Evolutionary conservation across 1,284 basidiomycete species (phyloP).

Genomic region (Agroathelia rolfsii): DNA sequence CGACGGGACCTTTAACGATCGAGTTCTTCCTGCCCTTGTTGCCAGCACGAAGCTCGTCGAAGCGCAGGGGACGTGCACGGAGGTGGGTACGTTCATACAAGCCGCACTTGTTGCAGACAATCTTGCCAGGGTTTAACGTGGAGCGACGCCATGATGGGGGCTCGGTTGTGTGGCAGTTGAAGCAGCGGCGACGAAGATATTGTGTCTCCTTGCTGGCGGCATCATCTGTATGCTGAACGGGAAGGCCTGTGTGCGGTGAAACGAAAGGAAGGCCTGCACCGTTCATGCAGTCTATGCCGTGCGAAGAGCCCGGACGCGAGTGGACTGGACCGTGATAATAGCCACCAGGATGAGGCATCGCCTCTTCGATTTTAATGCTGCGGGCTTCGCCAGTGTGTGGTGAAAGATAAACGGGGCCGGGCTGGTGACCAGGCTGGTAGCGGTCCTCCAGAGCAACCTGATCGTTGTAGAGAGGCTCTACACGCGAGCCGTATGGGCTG

Average conservation of each 20-base stretch:
- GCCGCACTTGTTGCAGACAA: constrained; percentile 85
- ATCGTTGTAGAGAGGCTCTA: constrained; percentile 30
- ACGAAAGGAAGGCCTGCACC: constrained; percentile 29
- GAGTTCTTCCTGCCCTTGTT: constrained; percentile 60
- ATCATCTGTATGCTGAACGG: constrained; percentile 78
- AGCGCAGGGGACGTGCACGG: constrained; percentile 68
- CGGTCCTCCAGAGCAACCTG: constrained; percentile 17
- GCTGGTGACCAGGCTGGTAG: constrained; percentile 17
- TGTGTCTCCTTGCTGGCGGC: constrained; percentile 81
- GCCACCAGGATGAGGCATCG: no score
- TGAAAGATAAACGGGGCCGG: constrained; percentile 20
- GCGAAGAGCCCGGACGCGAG: neutral
- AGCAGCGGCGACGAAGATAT: constrained; percentile 73
- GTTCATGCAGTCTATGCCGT: constrained; percentile 14
- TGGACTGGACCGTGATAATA: no score
- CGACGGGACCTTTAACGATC: constrained; percentile 2
- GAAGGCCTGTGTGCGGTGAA: constrained; percentile 44
- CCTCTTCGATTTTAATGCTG: constrained; percentile 56
- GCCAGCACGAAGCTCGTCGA: constrained; percentile 74
- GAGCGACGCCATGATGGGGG: constrained; percentile 77
- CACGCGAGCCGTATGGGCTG: constrained; percentile 28
- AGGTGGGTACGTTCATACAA: constrained; percentile 79
- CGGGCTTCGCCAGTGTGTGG: constrained; percentile 36
- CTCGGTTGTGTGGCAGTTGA: constrained; percentile 83
- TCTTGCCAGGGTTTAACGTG: constrained; percentile 79